Evolutionary conservation across 2,329 filamentous ascomycete species (phyloP), one percentile per base, ranked within the genome.

Genomic region (Xylaria sp.): DNA sequence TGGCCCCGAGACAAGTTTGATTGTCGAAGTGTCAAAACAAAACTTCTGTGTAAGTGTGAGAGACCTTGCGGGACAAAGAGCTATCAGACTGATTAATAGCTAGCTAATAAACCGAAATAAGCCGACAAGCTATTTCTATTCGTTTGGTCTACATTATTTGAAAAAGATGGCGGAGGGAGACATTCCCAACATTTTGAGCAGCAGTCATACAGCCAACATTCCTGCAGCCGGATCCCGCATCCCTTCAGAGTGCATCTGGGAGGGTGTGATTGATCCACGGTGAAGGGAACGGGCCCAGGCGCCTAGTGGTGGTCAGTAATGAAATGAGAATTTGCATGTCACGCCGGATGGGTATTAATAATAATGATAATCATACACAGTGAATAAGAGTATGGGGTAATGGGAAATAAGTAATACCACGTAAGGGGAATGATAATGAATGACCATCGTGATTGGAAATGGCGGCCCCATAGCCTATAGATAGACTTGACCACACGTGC

Each of bases 241-340:
- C 31, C 63, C 51, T 66, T 66, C 41, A 33, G 13, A 46, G 41
- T 46, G 41, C 41, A 46, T 18, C 18, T 18, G 28, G 39, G 52
- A 25, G 33, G n/a, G 55, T 28, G 55, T 56, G 12, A 28, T 49
- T 10, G 18, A 28, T 54, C 46, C n/a, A 52, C 18, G 55, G 49
- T 23, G 36, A 33, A 28, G 31, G 36, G 54, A n/a, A 28, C 20
- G 33, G 20, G 66, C 48, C 49, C 46, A 62, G 49, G 33, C 55
- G 41, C 25, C 25, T 6, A 60, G 61, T 36, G 48, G 54, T 23
- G 48, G 36, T 28, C 7, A 36, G 33, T 36, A 8, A 36, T 36
- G 33, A 36, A 36, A 36, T 56, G 28, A 67, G 64, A 67, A 69
- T 69, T 67, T 69, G 66, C 67, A 67, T 18, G 59, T 64, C 67